Base-by-base conservation (phyloP, 768 basidiomycete genomes). In the Sarcomyxa edulis region DNA sequence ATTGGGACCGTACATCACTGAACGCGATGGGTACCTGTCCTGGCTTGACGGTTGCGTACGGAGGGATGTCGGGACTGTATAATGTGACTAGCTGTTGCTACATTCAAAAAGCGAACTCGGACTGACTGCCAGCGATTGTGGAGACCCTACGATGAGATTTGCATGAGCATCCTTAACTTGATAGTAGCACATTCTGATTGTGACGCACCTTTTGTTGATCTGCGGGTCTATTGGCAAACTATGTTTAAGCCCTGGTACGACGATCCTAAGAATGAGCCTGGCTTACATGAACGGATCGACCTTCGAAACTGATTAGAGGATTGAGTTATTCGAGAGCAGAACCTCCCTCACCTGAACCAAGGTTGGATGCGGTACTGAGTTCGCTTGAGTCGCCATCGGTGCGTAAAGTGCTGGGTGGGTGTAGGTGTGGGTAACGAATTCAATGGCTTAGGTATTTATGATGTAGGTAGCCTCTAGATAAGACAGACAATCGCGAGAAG, bases 81-180 rank as follows among this genome's bases (percentile, higher is more conserved):
- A 14, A 11, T n/a, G 24, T 24, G 19, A n/a, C n/a, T n/a, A n/a
- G 10, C 6, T 37, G 30, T 18, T 22, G 43, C 27, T 36, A 10
- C 22, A 30, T 20, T 10, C 14, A 47, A 7, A 22, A 9, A 31
- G n/a, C 33, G 16, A 2, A 22, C 7, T 7, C 11, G 4, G 5
- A 62, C 81, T 54, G 59, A 83, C 81, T 84, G 81, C 81, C 81
- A 84, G 32, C 81, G 77, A 52, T 83, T 84, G 48, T 83, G 81
- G 8, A 83, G 49, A 19, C 77, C 76, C 79, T 81, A 37, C 1
- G 44, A 19, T 24, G 27, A 28, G 21, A 12, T 19, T 30, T 26
- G 18, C 35, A 10, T 36, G 18, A 30, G 36, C 14, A 24, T 2
- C 14, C 39, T 15, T 24, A 14, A 20, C 18, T n/a, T 3, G 7